Evolutionary conservation across 306 rosid genomes (phyloP).

Genomic region (Malus sylvestris): DNA sequence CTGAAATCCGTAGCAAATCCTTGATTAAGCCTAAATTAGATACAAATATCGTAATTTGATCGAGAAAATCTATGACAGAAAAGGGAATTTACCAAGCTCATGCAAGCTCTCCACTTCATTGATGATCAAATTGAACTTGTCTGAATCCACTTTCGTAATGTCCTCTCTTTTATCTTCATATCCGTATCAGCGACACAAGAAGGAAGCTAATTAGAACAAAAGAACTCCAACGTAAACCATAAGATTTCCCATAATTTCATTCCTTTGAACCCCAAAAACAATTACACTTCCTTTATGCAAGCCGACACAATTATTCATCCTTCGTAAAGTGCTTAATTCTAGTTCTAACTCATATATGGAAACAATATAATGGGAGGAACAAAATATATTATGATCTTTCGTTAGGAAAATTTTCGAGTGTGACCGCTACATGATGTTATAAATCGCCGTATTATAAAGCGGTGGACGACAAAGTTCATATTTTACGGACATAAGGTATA

Average conservation of each 20-base stretch:
- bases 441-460: too few relatives aligned
- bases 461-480: too few relatives aligned
- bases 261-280: not conserved
- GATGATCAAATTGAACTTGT: conserved; percentile 48
- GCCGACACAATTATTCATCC: not conserved
- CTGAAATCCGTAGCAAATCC: conserved; percentile 28
- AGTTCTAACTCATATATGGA: not conserved
- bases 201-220: not conserved
- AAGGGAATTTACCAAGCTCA: conserved; percentile 41
- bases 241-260: too few relatives aligned
- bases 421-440: too few relatives aligned
- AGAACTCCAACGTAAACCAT: not conserved
- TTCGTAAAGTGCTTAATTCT: too few relatives aligned
- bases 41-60: not conserved
- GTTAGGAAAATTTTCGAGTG: too few relatives aligned
- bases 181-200: not conserved
- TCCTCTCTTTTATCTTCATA: conserved; percentile 64
- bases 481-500: too few relatives aligned
- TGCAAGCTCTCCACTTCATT: conserved; percentile 62
- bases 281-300: not conserved
- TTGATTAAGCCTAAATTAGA: not conserved
- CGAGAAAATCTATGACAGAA: not conserved
- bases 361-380: not conserved
- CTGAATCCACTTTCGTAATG: conserved; percentile 35
- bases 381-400: not conserved